Evolutionary conservation across 495 filamentous ascomycete species (phyloP), one percentile per base, ranked within the genome.

Genomic region (Penicillium argentinense): DNA sequence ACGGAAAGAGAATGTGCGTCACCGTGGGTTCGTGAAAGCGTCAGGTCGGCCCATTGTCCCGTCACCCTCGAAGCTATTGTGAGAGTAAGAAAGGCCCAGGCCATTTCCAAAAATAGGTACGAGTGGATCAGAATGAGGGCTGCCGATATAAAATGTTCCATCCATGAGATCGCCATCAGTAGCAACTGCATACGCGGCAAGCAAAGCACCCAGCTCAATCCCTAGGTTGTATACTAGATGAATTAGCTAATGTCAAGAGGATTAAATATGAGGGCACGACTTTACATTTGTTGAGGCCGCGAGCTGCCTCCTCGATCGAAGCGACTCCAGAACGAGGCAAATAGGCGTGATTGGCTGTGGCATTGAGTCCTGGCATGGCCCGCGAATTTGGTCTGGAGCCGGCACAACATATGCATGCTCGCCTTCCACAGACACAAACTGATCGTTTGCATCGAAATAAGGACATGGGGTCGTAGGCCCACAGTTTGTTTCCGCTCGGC

Each of bases 311-410:
- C 19, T 49, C 45, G 25, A 49, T 41, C 2, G 23, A 29, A 22
- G 38, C 45, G 19, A 42, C n/a, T 27, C 37, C 45, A 26, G 45
- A 49, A 32, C 66, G 76, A 4, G 75, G 68, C 6, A 83, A 64
- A 47, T 79, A 83, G 43, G 67, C 69, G 57, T 81, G 77, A 60
- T 81, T 81, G 4, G 77, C 79, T 43, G 80, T 60, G 9, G 71
- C 62, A 48, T 82, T 81, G 13, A 82, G 60, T 34, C 74, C 77
- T 77, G 79, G 46, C 79, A 57, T n/a, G 53, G 53, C 1, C 41
- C 52, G n/a, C 51, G 56, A 39, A 47, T 47, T 25, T 47, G 19
- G 22, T 47, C 45, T 21, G 33, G 13, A 19, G 23, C 34, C 8
- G 45, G 45, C 14, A 37, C 26, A 34, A 37, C 45, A 49, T 49